A percentile compares a stretch with the other conserved stretches of the same genome.
Conservation (phyloP, 1,139 yeast genomes). For the Debaryomyces sp. region DNA sequence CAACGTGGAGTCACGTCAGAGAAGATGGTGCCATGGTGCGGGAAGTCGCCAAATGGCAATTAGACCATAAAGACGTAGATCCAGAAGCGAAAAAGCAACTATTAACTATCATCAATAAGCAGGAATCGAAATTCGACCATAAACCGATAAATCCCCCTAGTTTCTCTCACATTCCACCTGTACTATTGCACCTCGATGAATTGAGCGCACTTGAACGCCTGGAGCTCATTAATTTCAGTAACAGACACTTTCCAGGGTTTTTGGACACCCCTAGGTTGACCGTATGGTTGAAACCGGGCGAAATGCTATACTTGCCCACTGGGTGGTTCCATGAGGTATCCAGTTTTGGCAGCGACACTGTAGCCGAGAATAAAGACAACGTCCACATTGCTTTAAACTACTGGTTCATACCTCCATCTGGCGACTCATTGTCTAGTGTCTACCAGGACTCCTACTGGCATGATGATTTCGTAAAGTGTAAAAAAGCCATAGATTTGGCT, state of each 20-base stretch:
- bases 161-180: slow-evolving; percentile 64
- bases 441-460: slow-evolving; percentile 56
- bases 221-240: slow-evolving; percentile 30
- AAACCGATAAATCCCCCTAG: slow-evolving; percentile 62
- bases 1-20: slow-evolving; percentile 58
- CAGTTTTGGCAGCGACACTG: slow-evolving; percentile 48
- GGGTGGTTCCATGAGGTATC: slow-evolving; percentile 87
- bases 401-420: slow-evolving; percentile 72
- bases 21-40: slow-evolving; percentile 63
- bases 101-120: slow-evolving; percentile 15
- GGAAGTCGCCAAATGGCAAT: slow-evolving; percentile 46
- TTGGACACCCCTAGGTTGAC: slow-evolving; percentile 40
- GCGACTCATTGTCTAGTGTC: slow-evolving; percentile 26
- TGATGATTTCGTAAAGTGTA: slow-evolving; percentile 41
- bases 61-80: slow-evolving; percentile 16
- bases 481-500: slow-evolving; percentile 6
- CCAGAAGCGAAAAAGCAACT: slow-evolving; percentile 12
- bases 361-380: slow-evolving; percentile 19
- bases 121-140: slow-evolving; percentile 16
- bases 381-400: slow-evolving; percentile 68
- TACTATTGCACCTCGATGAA: slow-evolving; percentile 60
- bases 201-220: slow-evolving; percentile 29
- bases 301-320: slow-evolving; percentile 69
- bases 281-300: slow-evolving; percentile 60
- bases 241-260: slow-evolving; percentile 50